Evolutionary conservation across 2,329 filamentous ascomycete genomes (phyloP).

Genomic region (Ceratocystis huliohia): DNA sequence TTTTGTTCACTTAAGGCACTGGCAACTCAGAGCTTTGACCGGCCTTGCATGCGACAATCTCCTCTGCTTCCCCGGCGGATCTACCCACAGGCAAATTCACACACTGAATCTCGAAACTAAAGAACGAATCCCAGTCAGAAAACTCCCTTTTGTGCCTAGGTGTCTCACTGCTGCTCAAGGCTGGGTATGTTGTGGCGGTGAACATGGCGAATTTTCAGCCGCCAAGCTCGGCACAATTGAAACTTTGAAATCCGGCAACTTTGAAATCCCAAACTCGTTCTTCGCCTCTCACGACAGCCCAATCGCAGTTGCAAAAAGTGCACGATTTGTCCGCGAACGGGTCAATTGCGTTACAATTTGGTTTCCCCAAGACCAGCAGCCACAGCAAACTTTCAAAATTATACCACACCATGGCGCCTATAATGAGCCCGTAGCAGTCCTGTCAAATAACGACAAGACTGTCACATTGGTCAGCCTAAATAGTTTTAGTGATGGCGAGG

Average conservation of each 20-base stretch:
- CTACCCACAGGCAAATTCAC: slow-evolving; percentile 52
- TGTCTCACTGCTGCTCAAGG: slow-evolving; percentile 78
- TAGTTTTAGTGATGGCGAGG: slow-evolving; percentile 37
- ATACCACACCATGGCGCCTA: slow-evolving; percentile 31
- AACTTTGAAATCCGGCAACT: slow-evolving; percentile 1
- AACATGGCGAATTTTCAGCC: slow-evolving; percentile 74
- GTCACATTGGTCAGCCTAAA: slow-evolving; percentile 71
- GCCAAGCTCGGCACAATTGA: slow-evolving; percentile 42
- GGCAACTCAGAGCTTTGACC: slow-evolving; percentile 82
- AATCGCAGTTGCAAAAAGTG: slow-evolving; percentile 30
- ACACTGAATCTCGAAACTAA: slow-evolving; percentile 61
- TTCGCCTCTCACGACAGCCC: neutral
- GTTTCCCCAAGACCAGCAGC: slow-evolving; percentile 36
- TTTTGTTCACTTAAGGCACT: slow-evolving; percentile 45
- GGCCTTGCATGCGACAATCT: slow-evolving; percentile 63
- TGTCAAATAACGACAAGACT: slow-evolving; percentile 86
- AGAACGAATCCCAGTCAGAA: slow-evolving; percentile 31
- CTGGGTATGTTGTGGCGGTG: slow-evolving; percentile 83
- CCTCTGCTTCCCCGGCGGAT: slow-evolving; percentile 73
- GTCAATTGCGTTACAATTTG: slow-evolving; percentile 55
- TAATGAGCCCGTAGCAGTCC: slow-evolving; percentile 47
- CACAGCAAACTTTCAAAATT: slow-evolving; percentile 21
- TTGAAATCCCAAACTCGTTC: neutral
- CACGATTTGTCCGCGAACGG: slow-evolving; percentile 45
- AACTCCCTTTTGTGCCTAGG: slow-evolving; percentile 60